Base-by-base conservation (phyloP, 768 basidiomycete genomes). In the Boletus huronensis region DNA sequence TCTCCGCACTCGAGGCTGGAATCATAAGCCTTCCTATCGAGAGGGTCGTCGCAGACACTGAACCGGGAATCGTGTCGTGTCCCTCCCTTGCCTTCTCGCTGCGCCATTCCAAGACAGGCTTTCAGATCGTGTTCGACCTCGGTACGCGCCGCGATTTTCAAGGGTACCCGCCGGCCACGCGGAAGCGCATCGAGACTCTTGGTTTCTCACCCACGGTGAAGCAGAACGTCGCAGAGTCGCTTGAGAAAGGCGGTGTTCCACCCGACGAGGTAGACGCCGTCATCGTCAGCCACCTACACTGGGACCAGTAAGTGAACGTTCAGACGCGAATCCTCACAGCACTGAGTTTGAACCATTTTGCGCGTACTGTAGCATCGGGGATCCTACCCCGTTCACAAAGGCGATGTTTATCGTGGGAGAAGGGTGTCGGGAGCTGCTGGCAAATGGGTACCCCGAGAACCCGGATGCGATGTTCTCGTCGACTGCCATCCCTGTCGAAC, bases 1-100 rank as follows among this genome's bases (percentile, higher is more conserved):
- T 84, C 32, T 85, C 84, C 38, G 82, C 79, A 0, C 74, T 85
- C 35, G 80, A 82, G 56, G 77, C 75, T 0, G 84, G 83, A 6
- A 58, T 71, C 10, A 64, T 84, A 6, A 59, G 58, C 25, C 58
- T 83, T 9, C 62, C 73, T 0, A 61, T 77, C 23, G 72, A 71
- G 32, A 64, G 67, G 50, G 60, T 79, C 48, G 62, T 81, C 35
- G 72, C 71, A 21, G 74, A 67, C 32, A 65, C 72, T 1, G 57
- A 61, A 5, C 63, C 71, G 1, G 69, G 65, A 8, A 54, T 63
- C 9, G 61, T 63, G 3, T 50, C 52, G 3, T 70, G 70, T 6
- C 84, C 83, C 3, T 76, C 77, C 14, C 73, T 85, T 41, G 72
- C 79, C 2, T 85, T 84, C 65, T 73, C 77, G 50, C 64, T 84